phyloP scores from a whole-genome alignment of 2,329 filamentous ascomycete genomes.

The Trichoderma polysporum region DNA sequence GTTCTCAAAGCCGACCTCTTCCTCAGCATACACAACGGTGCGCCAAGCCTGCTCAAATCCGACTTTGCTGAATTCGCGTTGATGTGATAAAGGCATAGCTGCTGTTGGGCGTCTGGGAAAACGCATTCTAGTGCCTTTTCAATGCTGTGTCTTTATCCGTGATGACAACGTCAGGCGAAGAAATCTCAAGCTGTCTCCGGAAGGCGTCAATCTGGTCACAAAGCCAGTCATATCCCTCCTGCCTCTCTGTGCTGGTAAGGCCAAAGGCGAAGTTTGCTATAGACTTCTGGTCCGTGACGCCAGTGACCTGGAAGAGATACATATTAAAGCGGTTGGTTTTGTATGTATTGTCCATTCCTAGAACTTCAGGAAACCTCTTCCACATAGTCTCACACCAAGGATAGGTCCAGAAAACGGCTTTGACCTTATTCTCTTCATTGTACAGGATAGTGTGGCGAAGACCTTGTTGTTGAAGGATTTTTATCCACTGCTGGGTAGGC shows the following conservation, averaged over 20 bases:
- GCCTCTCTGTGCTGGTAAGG: background rate
- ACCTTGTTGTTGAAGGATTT: background rate
- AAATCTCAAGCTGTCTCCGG: background rate
- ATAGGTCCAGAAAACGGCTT: background rate
- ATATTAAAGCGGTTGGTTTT: background rate
- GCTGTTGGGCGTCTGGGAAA: too few relatives aligned
- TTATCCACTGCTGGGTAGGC: background rate
- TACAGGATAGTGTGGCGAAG: background rate
- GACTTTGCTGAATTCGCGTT: too few relatives aligned
- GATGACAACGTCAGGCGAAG: background rate
- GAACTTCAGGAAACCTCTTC: background rate
- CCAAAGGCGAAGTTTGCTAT: background rate
- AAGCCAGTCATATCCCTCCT: background rate
- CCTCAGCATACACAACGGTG: too few relatives aligned
- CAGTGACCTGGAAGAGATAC: background rate
- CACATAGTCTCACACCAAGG: background rate
- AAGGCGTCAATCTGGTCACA: background rate
- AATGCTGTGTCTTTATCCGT: background rate
- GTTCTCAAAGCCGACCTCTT: too few relatives aligned
- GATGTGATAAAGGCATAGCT: too few relatives aligned
- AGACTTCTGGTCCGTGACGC: background rate
- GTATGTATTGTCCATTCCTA: background rate
- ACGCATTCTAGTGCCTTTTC: background rate
- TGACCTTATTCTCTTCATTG: background rate
- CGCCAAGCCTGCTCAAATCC: too few relatives aligned